phyloP scores from a whole-genome alignment of 176 grass and related monocot genomes.

The Areca catechu region DNA sequence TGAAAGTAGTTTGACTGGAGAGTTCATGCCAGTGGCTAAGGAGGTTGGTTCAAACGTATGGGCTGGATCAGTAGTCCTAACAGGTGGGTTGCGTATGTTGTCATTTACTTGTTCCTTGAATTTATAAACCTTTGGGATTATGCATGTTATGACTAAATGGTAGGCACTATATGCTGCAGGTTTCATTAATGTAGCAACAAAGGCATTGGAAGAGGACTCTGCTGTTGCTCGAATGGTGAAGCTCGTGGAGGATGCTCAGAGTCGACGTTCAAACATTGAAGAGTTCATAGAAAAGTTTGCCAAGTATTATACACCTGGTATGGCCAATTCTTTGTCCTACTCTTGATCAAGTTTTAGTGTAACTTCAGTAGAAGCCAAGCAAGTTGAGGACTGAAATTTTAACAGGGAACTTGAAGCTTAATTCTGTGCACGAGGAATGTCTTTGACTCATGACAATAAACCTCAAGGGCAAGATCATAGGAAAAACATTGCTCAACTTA shows the following conservation, averaged over 20 bases:
- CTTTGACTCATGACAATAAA: no score
- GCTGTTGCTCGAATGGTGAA: constrained; percentile 13
- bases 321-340: not conserved
- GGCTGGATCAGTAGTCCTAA: constrained; percentile 6
- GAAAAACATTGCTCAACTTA: no score
- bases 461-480: no score
- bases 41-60: constrained; percentile 5
- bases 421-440: no score
- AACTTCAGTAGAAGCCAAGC: no score
- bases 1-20: constrained; percentile 10
- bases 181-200: constrained; percentile 2
- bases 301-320: constrained; percentile 11
- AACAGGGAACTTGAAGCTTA: no score
- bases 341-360: no score
- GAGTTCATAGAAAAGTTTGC: constrained; percentile 11
- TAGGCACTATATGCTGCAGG: not conserved
- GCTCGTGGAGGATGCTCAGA: constrained; percentile 13
- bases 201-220: constrained; percentile 6
- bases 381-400: no score
- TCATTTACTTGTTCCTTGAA: no score
- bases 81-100: not conserved
- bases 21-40: constrained; percentile 12
- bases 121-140: no score
- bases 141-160: no score
- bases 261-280: constrained; percentile 1